Evolutionary conservation across 768 basidiomycete genomes (phyloP).

Genomic region (Calocybe indica): DNA sequence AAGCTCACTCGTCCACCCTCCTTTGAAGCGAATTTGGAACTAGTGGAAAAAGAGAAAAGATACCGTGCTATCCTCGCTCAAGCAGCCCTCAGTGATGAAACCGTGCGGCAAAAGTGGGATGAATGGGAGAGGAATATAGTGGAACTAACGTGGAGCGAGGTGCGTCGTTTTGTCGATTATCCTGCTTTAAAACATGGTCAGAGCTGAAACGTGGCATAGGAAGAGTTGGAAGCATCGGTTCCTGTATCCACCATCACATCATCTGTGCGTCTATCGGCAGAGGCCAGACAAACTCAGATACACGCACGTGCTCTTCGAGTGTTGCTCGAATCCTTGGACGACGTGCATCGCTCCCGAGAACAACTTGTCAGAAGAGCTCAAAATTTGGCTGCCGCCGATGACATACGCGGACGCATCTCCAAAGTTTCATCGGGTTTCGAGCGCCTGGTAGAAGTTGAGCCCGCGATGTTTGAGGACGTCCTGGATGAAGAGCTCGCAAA

Average conservation of each 20-base stretch:
- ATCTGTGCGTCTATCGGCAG: slow-evolving; percentile 23
- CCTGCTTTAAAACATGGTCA: not conserved
- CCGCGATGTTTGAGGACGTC: slow-evolving; percentile 85
- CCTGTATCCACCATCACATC: slow-evolving; percentile 54
- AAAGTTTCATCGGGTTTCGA: slow-evolving; percentile 62
- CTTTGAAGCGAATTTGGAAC: slow-evolving; percentile 69
- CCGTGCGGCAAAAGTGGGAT: slow-evolving; percentile 79
- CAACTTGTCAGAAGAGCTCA: slow-evolving; percentile 62
- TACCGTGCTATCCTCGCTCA: slow-evolving; percentile 69
- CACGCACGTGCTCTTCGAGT: slow-evolving; percentile 68
- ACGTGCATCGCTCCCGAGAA: slow-evolving; percentile 52
- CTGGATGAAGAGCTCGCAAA: slow-evolving; percentile 75
- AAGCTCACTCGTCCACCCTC: slow-evolving; percentile 56
- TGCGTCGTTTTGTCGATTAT: slow-evolving; percentile 26
- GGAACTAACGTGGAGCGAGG: slow-evolving; percentile 61
- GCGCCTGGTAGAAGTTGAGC: slow-evolving; percentile 61
- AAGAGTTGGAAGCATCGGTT: slow-evolving; percentile 57
- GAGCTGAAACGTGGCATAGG: slow-evolving; percentile 29
- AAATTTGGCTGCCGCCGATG: slow-evolving; percentile 57
- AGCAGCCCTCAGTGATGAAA: slow-evolving; percentile 70
- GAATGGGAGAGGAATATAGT: slow-evolving; percentile 76
- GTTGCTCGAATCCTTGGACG: slow-evolving; percentile 76
- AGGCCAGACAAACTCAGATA: slow-evolving; percentile 45
- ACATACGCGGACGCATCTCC: slow-evolving; percentile 66
- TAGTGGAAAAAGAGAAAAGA: slow-evolving; percentile 63